Conservation (phyloP, 2,329 filamentous ascomycete species). For the Knufia petricola region DNA sequence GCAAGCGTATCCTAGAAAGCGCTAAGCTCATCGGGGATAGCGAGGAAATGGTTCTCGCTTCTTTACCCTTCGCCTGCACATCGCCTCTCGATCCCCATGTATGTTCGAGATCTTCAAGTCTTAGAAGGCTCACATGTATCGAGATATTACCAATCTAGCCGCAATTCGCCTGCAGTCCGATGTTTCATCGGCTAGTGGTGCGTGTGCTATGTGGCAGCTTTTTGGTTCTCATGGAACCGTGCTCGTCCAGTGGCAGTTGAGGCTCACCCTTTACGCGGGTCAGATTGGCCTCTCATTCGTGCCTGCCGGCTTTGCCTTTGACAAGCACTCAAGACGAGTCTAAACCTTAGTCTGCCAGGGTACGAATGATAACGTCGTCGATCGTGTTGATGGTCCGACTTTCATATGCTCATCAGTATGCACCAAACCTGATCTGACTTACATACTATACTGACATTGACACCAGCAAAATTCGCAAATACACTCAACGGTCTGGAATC, state of each 20-base stretch:
- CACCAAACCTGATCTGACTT: background rate
- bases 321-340: background rate
- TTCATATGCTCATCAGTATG: conserved; percentile 1
- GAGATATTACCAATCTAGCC: background rate
- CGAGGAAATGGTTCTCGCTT: too few species aligned
- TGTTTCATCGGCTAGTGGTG: background rate
- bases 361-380: conserved; percentile 6
- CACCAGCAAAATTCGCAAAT: background rate
- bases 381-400: background rate
- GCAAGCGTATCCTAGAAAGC: too few species aligned
- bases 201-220: background rate
- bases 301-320: background rate
- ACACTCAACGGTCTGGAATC: background rate
- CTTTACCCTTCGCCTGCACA: too few species aligned
- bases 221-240: background rate
- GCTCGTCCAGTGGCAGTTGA: background rate
- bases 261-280: too few species aligned
- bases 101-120: background rate
- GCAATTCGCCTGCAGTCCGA: background rate
- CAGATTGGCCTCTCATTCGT: background rate
- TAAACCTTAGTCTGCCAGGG: background rate
- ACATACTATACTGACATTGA: background rate
- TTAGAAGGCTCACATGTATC: background rate
- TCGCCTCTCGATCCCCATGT: background rate
- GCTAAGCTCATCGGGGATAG: too few species aligned